A percentile compares a stretch with the other conserved stretches of the same genome.
phyloP scores from a whole-genome alignment of 2,329 filamentous ascomycete genomes.

The Chaetomium sp. region DNA sequence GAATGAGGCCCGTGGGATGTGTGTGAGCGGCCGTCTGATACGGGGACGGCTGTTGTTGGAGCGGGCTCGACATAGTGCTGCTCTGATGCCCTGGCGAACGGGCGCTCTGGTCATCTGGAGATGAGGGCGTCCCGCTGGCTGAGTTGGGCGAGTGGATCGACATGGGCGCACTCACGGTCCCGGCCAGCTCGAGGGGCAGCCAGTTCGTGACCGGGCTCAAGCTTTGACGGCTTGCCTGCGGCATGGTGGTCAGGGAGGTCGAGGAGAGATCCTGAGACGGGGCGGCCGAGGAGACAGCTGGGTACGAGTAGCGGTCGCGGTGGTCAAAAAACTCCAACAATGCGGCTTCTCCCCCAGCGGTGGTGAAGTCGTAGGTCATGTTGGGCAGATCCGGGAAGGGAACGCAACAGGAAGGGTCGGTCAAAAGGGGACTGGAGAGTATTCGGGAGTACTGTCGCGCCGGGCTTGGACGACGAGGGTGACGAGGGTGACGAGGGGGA shows the following conservation, averaged over 20 bases:
- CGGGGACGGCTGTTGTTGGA: constrained; percentile 57
- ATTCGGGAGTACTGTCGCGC: constrained; percentile 50
- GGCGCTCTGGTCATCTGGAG: constrained; percentile 54
- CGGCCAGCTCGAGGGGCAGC: constrained; percentile 54
- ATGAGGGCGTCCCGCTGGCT: constrained; percentile 51
- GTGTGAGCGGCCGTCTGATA: constrained; percentile 55
- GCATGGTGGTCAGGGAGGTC: constrained; percentile 43
- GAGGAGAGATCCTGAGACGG: constrained; percentile 44
- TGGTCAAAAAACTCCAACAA: constrained; percentile 64
- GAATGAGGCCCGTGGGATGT: constrained; percentile 52
- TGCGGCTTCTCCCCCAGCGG: constrained; percentile 56
- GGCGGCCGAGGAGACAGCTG: constrained; percentile 45
- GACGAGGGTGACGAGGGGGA: constrained; percentile 3
- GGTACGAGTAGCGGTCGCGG: constrained; percentile 57
- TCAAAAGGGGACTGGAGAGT: constrained; percentile 44
- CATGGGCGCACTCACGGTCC: constrained; percentile 36
- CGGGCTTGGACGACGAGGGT: constrained; percentile 35
- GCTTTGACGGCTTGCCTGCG: constrained; percentile 44
- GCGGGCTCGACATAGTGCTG: constrained; percentile 56
- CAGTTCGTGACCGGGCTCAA: constrained; percentile 49
- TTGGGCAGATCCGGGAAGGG: constrained; percentile 41
- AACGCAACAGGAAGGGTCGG: constrained; percentile 39
- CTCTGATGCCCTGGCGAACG: constrained; percentile 50
- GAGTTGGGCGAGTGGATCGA: constrained; percentile 46
- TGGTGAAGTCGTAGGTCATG: constrained; percentile 64